Conservation (phyloP, 176 grass and related monocot genomes). For the Themeda triandra region DNA sequence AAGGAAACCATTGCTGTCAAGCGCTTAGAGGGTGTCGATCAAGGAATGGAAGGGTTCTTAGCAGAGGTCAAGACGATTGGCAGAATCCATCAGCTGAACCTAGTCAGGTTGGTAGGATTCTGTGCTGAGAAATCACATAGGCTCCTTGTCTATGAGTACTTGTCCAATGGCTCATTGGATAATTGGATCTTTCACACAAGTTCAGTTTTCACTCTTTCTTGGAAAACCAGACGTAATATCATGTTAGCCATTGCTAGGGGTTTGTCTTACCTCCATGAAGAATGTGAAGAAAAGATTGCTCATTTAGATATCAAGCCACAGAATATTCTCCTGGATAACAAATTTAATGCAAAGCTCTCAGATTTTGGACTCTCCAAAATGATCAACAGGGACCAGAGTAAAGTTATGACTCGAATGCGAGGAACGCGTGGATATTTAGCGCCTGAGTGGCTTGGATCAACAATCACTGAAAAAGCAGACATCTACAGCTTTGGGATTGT, state of each 20-base stretch:
- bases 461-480: constrained; percentile 1
- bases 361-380: not conserved
- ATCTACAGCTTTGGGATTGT: constrained; percentile 7
- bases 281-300: constrained; percentile 12
- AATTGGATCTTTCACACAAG: no score
- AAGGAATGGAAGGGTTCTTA: constrained; percentile 43
- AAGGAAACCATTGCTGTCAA: constrained; percentile 36
- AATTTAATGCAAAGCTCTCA: not conserved
- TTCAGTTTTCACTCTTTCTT: not conserved
- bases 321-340: not conserved
- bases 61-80: constrained; percentile 24
- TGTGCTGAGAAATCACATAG: constrained; percentile 11
- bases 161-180: not conserved
- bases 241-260: not conserved
- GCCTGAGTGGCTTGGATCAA: not conserved
- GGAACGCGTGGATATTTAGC: not conserved
- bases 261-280: not conserved
- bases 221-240: not conserved
- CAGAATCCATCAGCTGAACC: not conserved
- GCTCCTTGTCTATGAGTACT: constrained; percentile 4
- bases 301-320: constrained; percentile 14
- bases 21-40: constrained; percentile 24
- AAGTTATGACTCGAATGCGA: not conserved
- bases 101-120: not conserved
- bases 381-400: constrained; percentile 7